Evolutionary conservation across 768 basidiomycete species (phyloP).

Genomic region (Kwoniella pini): DNA sequence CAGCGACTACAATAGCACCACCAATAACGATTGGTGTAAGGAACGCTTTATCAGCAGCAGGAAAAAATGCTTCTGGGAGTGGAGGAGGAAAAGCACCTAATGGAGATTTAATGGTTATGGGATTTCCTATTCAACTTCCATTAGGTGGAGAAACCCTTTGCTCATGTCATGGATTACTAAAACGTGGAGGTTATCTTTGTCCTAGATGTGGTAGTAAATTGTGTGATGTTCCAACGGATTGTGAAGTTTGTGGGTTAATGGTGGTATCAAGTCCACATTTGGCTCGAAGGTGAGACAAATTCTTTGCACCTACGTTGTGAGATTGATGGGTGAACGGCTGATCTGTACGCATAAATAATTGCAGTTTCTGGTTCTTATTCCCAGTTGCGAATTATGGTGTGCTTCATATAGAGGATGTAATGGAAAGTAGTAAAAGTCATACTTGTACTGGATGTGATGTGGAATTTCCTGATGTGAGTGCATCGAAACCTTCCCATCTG

Average conservation of each 20-base stretch:
- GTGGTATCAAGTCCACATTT: slow-evolving; percentile 97
- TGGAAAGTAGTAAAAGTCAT: slow-evolving; percentile 40
- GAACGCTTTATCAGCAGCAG: slow-evolving; percentile 59
- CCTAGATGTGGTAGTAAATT: slow-evolving; percentile 89
- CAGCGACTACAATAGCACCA: slow-evolving; percentile 60
- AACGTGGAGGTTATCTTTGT: slow-evolving; percentile 90
- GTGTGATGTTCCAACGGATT: slow-evolving; percentile 98
- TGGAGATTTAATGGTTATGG: slow-evolving; percentile 95
- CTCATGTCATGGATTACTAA: slow-evolving; percentile 89
- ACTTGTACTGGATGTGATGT: slow-evolving; percentile 79
- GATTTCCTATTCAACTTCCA: slow-evolving; percentile 90
- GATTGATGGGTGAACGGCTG: no score
- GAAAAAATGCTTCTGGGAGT: slow-evolving; percentile 57
- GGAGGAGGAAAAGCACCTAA: slow-evolving; percentile 43
- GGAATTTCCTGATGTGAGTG: slow-evolving; percentile 61
- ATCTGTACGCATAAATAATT: background rate
- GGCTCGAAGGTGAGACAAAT: slow-evolving; percentile 66
- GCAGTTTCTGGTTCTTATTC: slow-evolving; percentile 64
- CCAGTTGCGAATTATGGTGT: slow-evolving; percentile 76
- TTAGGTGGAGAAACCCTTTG: slow-evolving; percentile 78
- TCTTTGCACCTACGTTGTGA: no score
- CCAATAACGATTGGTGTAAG: slow-evolving; percentile 50
- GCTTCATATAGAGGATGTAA: slow-evolving; percentile 11
- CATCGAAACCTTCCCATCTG: no score
- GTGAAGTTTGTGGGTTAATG: slow-evolving; percentile 94